Conservation (phyloP, 352 stramenopile genomes). For the Pythium plurisporium region DNA sequence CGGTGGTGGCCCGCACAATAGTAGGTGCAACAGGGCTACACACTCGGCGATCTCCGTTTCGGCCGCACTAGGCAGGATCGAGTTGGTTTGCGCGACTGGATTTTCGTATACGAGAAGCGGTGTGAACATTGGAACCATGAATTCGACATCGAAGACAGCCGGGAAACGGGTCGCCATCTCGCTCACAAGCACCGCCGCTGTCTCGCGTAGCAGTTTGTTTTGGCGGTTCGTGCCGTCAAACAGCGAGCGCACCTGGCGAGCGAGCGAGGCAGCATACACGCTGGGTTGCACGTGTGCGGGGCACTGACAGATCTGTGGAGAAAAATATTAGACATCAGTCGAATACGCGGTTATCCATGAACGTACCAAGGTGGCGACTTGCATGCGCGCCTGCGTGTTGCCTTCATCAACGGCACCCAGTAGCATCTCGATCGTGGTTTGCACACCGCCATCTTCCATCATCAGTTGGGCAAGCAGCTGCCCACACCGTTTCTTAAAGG, state of each 20-base stretch:
- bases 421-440: conserved; percentile 80
- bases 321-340: not conserved
- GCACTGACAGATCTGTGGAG: conserved; percentile 57
- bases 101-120: conserved; percentile 61
- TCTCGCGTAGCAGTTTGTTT: conserved; percentile 74
- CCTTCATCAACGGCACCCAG: conserved; percentile 70
- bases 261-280: conserved; percentile 46
- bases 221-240: conserved; percentile 42
- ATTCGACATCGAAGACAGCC: conserved; percentile 40
- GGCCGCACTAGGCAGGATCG: not conserved
- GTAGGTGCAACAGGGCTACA: conserved; percentile 43
- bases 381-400: conserved; percentile 80
- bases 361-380: conserved; percentile 64
- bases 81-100: not conserved
- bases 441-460: conserved; percentile 67
- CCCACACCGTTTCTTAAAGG: conserved; percentile 64
- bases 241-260: conserved; percentile 47
- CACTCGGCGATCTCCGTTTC: conserved; percentile 51
- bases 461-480: conserved; percentile 53
- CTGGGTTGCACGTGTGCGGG: conserved; percentile 35
- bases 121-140: conserved; percentile 53
- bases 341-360: too few relatives aligned
- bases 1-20: conserved; percentile 66
- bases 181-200: conserved; percentile 54
- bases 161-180: conserved; percentile 45